Conservation (phyloP, 164 flowering plant genomes). For the Vitis vinifera region ASM3070453v1 NC_081815.1:12444001-12444500, state of each 20-base stretch:
- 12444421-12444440: slow-evolving; percentile 40
- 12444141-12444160: slow-evolving; percentile 33
- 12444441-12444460: slow-evolving; percentile 26
- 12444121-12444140: background rate
- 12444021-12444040: too few species aligned
- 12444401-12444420: slow-evolving; percentile 36
- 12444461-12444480: slow-evolving; percentile 33
- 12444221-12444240: slow-evolving; percentile 16
- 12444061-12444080: too few species aligned
- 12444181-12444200: slow-evolving; percentile 42
- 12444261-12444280: slow-evolving; percentile 44
- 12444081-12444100: too few species aligned
- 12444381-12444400: slow-evolving; percentile 32
- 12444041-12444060: too few species aligned
- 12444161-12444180: slow-evolving; percentile 18
- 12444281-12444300: slow-evolving; percentile 43
- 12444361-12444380: slow-evolving; percentile 40
- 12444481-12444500: slow-evolving; percentile 39
- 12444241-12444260: slow-evolving; percentile 37
- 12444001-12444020: too few species aligned
- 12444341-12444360: slow-evolving; percentile 38
- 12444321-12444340: slow-evolving; percentile 45
- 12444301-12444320: slow-evolving; percentile 25
- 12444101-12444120: too few species aligned
- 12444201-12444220: slow-evolving; percentile 38